Conservation (phyloP, 2,329 filamentous ascomycete species). For the Pseudogymnoascus sp. region DNA sequence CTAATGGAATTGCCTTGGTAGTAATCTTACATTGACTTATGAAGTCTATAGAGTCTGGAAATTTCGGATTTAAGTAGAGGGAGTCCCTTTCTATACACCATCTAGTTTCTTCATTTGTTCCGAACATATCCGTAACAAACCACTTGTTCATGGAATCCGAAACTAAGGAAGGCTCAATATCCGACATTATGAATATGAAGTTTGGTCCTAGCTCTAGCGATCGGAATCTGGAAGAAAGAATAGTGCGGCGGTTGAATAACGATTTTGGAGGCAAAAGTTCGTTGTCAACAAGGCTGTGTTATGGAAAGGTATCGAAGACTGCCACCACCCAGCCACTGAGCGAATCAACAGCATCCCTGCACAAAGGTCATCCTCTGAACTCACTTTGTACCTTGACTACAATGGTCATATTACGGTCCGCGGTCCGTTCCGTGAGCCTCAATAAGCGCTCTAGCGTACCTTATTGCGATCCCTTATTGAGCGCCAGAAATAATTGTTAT, state of each 20-base stretch:
- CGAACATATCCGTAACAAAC: too few relatives aligned
- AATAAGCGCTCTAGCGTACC: not conserved
- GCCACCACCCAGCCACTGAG: not conserved
- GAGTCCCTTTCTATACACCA: not conserved
- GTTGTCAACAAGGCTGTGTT: not conserved
- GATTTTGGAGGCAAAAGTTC: not conserved
- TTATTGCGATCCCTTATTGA: not conserved
- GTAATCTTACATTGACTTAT: not conserved
- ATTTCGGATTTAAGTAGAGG: not conserved
- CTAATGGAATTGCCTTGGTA: not conserved
- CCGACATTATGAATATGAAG: not conserved
- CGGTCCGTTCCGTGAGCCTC: not conserved
- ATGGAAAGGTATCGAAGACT: not conserved
- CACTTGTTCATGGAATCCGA: not conserved
- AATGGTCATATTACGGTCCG: not conserved
- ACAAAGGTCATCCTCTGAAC: not conserved
- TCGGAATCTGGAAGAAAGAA: not conserved
- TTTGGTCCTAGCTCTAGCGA: not conserved
- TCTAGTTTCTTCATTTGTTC: too few relatives aligned
- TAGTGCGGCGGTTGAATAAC: not conserved
- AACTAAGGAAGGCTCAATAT: not conserved
- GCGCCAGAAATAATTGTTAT: too few relatives aligned
- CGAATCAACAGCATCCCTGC: not conserved
- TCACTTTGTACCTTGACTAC: not conserved
- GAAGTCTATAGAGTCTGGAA: not conserved